Evolutionary conservation across 1,284 basidiomycete genomes (phyloP).

Genomic region (Cutaneotrichosporon curvatum): DNA sequence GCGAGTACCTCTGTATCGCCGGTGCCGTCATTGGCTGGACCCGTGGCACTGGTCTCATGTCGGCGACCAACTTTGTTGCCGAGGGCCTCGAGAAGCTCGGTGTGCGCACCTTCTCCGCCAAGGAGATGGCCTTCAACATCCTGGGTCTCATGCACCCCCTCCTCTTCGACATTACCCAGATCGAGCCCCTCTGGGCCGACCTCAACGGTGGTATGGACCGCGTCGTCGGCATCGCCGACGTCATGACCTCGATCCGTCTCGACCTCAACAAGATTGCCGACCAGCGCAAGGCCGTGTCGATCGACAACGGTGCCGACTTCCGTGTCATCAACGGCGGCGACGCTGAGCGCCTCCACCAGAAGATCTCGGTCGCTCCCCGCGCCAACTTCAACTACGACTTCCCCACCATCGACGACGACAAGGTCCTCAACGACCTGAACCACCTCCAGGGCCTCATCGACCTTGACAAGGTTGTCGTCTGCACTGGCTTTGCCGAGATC

Average conservation of each 20-base stretch:
- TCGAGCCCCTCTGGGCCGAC: slow-evolving; percentile 98
- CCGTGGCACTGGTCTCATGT: slow-evolving; percentile 97
- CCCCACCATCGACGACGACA: slow-evolving; percentile 65
- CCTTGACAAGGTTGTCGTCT: slow-evolving; percentile 88
- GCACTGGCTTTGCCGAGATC: slow-evolving; percentile 95
- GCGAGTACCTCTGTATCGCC: slow-evolving; percentile 94
- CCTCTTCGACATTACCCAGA: slow-evolving; percentile 99
- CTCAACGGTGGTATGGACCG: slow-evolving; percentile 96
- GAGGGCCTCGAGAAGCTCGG: slow-evolving; percentile 90
- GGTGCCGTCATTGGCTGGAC: slow-evolving; percentile 99
- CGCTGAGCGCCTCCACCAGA: slow-evolving; percentile 88
- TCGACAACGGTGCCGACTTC: slow-evolving; percentile 93
- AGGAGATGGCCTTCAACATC: slow-evolving; percentile 99
- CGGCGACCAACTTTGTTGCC: slow-evolving; percentile 87
- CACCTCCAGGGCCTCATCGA: slow-evolving; percentile 81
- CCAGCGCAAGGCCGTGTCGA: slow-evolving; percentile 82
- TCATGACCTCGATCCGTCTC: slow-evolving; percentile 77
- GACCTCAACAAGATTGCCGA: slow-evolving; percentile 73
- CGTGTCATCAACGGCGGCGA: slow-evolving; percentile 83
- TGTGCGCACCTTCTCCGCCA: slow-evolving; percentile 94
- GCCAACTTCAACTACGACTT: slow-evolving; percentile 96
- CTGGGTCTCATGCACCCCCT: slow-evolving; percentile 97
- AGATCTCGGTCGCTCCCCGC: slow-evolving; percentile 84
- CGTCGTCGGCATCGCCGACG: slow-evolving; percentile 85
- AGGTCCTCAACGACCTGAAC: slow-evolving; percentile 63